These are phyloP conservation scores for Jamesozyma jinghongensis DNA, from an alignment of 805 yeast species.

Conservation along the genomic window DNA sequence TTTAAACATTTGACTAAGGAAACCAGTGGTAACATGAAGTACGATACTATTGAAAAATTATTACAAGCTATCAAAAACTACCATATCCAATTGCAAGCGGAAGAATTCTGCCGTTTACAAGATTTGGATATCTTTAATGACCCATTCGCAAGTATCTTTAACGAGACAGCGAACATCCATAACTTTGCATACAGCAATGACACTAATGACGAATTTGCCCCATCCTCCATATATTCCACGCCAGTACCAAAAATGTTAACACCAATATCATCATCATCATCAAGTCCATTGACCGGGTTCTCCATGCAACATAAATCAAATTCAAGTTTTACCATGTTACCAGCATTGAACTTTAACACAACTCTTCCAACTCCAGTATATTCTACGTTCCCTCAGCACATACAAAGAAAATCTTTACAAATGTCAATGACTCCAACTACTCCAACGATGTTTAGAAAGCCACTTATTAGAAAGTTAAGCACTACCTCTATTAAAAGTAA, in stretches of 20 bases:
- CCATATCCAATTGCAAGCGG: conserved; percentile 16
- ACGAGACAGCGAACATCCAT: not conserved
- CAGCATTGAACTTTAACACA: not conserved
- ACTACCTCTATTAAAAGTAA: not conserved
- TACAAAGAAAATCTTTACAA: conserved; percentile 12
- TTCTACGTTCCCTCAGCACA: conserved; percentile 1
- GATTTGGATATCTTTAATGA: conserved; percentile 14
- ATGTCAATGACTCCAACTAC: conserved; percentile 22
- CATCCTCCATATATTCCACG: conserved; percentile 3
- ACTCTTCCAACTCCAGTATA: not conserved
- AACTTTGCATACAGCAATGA: not conserved
- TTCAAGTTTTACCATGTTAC: too few species aligned
- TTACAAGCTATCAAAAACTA: conserved; percentile 14
- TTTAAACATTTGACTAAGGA: conserved; percentile 20
- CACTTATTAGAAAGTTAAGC: conserved; percentile 1
- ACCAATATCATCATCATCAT: conserved; percentile 1
- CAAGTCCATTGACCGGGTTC: conserved; percentile 1
- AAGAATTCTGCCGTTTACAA: conserved; percentile 19
- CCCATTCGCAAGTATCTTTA: conserved; percentile 2
- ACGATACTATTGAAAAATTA: conserved; percentile 7
- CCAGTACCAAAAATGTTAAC: conserved; percentile 2
- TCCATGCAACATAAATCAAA: not conserved
- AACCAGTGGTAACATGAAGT: not conserved
- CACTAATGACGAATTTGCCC: not conserved
- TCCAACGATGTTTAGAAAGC: conserved; percentile 6